phyloP scores from a whole-genome alignment of 2,329 filamentous ascomycete species.

The Penicillium sp. region DNA sequence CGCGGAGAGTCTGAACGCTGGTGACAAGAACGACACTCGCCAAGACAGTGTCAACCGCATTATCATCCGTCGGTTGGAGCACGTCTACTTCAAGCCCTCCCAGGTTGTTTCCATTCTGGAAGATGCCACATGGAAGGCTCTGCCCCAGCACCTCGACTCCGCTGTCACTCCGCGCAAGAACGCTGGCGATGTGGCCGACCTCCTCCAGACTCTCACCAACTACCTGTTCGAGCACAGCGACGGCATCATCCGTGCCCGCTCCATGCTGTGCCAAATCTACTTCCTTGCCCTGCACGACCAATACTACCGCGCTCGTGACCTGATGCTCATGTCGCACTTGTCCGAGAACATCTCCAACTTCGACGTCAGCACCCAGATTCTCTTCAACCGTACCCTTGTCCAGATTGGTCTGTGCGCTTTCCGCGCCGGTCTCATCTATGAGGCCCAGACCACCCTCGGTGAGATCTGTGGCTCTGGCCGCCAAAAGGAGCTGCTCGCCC shows the following conservation, averaged over 20 bases:
- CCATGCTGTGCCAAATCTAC: conserved; percentile 98
- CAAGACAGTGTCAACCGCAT: conserved; percentile 90
- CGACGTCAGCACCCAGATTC: conserved; percentile 93
- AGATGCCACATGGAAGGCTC: conserved; percentile 84
- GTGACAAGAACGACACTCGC: conserved; percentile 63
- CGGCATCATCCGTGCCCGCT: conserved; percentile 89
- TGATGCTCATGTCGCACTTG: conserved; percentile 99
- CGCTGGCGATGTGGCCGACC: conserved; percentile 61
- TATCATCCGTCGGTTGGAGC: conserved; percentile 88
- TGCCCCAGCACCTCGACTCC: conserved; percentile 68
- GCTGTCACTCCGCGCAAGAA: conserved; percentile 69
- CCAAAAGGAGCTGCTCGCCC: conserved; percentile 95
- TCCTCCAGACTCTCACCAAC: conserved; percentile 85
- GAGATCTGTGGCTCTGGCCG: conserved; percentile 97
- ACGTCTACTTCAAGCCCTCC: conserved; percentile 98
- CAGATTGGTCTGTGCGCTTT: conserved; percentile 98
- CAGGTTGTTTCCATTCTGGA: conserved; percentile 91
- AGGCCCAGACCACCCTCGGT: conserved; percentile 94
- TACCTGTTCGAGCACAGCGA: conserved; percentile 94
- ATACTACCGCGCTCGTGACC: conserved; percentile 95
- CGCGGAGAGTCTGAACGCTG: conserved; percentile 73
- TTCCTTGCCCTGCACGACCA: conserved; percentile 95
- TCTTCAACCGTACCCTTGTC: conserved; percentile 96
- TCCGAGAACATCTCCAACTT: conserved; percentile 97
- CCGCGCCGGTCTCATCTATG: conserved; percentile 92